Evolutionary conservation across 1,284 basidiomycete species (phyloP).

Genomic region (Neolentinus lepideus): DNA sequence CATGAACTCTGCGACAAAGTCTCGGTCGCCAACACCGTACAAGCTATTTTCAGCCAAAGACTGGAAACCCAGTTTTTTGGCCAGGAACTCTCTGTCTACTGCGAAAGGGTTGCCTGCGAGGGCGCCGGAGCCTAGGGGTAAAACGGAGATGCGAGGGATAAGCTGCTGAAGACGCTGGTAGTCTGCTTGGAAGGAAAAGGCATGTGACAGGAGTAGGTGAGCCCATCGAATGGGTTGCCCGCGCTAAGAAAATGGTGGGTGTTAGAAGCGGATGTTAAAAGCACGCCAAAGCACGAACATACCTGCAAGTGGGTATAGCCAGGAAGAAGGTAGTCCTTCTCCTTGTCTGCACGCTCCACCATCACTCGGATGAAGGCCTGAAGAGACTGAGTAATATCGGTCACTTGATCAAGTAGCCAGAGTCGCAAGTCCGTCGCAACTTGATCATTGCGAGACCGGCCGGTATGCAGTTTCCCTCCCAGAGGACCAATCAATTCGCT

Average conservation of each 20-base stretch:
- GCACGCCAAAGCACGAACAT: conserved; percentile 15
- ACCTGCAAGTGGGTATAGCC: conserved; percentile 98
- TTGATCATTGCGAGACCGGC: conserved; percentile 94
- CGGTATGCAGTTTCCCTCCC: conserved; percentile 93
- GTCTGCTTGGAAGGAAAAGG: conserved; percentile 86
- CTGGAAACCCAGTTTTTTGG: conserved; percentile 78
- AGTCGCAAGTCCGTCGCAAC: conserved; percentile 97
- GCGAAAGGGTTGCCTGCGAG: conserved; percentile 95
- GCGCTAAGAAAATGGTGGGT: conserved; percentile 43
- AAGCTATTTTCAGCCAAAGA: conserved; percentile 89
- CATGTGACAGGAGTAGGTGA: conserved; percentile 92
- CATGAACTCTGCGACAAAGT: conserved; percentile 95
- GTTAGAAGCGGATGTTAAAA: not conserved
- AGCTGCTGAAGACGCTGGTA: conserved; percentile 84
- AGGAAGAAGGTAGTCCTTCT: conserved; percentile 87
- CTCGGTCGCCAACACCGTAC: conserved; percentile 93
- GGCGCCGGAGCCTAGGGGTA: conserved; percentile 92
- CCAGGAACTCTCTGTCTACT: conserved; percentile 86
- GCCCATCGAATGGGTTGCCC: conserved; percentile 99
- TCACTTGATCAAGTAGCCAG: conserved; percentile 85
- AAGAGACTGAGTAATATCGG: conserved; percentile 65
- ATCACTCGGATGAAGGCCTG: conserved; percentile 82
- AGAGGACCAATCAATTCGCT: conserved; percentile 90
- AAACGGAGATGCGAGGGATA: conserved; percentile 82
- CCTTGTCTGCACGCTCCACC: conserved; percentile 86